Conservation (phyloP, 768 basidiomycete genomes). For the Lactarius indigo region DNA sequence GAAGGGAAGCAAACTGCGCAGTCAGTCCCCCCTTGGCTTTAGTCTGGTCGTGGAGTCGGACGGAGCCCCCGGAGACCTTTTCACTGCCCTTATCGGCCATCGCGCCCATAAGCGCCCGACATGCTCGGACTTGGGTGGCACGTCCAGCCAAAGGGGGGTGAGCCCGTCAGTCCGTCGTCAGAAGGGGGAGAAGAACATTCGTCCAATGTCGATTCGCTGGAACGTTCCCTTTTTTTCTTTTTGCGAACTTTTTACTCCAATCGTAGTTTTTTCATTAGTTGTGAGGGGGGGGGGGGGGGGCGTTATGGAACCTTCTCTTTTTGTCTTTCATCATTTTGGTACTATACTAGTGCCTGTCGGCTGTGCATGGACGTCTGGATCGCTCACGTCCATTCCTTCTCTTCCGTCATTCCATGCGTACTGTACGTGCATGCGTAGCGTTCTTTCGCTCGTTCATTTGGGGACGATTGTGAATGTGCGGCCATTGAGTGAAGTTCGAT, state of each 20-base stretch:
- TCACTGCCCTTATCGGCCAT: not conserved
- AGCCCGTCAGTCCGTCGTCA: slow-evolving; percentile 6
- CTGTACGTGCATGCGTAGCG: not conserved
- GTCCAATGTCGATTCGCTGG: slow-evolving; percentile 3
- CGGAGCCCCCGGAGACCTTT: slow-evolving; percentile 7
- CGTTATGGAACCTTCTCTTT: slow-evolving; percentile 7
- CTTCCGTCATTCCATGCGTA: not conserved
- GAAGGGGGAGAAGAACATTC: slow-evolving; percentile 14
- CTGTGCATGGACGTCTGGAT: not conserved
- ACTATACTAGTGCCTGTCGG: not conserved
- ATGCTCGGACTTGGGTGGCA: slow-evolving; percentile 11
- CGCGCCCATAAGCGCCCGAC: slow-evolving; percentile 14
- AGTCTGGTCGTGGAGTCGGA: not conserved
- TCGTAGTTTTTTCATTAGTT: not conserved
- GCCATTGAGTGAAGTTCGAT: not conserved
- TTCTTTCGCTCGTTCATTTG: not conserved
- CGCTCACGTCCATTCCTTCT: not conserved
- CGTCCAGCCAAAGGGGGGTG: not conserved
- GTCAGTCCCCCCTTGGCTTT: not conserved
- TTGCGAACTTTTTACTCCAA: not conserved
- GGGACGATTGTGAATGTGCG: not conserved
- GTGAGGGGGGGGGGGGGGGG: not conserved
- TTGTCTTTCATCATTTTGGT: not conserved
- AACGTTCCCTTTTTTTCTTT: slow-evolving; percentile 13
- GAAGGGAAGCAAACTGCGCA: not conserved